Percentiles rank a stretch among this genome's conserved stretches.
These are phyloP conservation scores for Pythium plurisporium DNA, from an alignment of 352 stramenopile genomes.

Conservation along the genomic window DNA sequence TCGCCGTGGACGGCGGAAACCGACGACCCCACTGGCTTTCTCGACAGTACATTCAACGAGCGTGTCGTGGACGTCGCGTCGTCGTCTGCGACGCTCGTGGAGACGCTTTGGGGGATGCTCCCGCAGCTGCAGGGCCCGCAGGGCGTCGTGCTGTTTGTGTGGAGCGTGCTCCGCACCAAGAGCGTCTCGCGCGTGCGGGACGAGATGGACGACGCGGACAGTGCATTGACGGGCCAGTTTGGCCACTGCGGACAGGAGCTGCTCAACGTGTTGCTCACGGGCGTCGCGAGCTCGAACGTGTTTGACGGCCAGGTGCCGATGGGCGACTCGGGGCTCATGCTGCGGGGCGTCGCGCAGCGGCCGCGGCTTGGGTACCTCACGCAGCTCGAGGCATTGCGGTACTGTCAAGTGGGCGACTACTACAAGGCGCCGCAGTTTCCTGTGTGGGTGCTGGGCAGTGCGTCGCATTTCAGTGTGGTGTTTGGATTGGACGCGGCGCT, in stretches of 20 bases:
- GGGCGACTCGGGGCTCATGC: conserved; percentile 65
- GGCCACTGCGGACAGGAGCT: conserved; percentile 85
- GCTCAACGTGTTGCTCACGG: conserved; percentile 81
- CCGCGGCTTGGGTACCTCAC: conserved; percentile 83
- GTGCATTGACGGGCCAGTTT: conserved; percentile 59
- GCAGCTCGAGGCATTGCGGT: conserved; percentile 87
- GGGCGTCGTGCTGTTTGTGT: conserved; percentile 72
- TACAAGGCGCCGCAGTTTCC: conserved; percentile 87
- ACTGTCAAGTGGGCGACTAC: conserved; percentile 88
- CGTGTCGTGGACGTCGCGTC: not conserved
- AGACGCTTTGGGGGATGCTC: conserved; percentile 16
- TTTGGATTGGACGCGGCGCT: conserved; percentile 64
- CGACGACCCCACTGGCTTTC: not conserved
- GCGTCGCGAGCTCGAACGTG: conserved; percentile 73
- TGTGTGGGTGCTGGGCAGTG: conserved; percentile 88
- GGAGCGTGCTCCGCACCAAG: conserved; percentile 65
- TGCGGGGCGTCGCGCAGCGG: conserved; percentile 52
- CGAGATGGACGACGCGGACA: conserved; percentile 75
- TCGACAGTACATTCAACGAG: not conserved
- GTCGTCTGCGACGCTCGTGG: conserved; percentile 3
- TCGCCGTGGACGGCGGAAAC: too few species aligned
- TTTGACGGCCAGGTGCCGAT: conserved; percentile 79
- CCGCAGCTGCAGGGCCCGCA: conserved; percentile 25
- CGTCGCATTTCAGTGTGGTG: conserved; percentile 89
- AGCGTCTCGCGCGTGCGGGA: conserved; percentile 31